These are phyloP conservation scores for Arctium lappa DNA, from an alignment of 129 eudicot species.

Conservation along the genomic window DNA sequence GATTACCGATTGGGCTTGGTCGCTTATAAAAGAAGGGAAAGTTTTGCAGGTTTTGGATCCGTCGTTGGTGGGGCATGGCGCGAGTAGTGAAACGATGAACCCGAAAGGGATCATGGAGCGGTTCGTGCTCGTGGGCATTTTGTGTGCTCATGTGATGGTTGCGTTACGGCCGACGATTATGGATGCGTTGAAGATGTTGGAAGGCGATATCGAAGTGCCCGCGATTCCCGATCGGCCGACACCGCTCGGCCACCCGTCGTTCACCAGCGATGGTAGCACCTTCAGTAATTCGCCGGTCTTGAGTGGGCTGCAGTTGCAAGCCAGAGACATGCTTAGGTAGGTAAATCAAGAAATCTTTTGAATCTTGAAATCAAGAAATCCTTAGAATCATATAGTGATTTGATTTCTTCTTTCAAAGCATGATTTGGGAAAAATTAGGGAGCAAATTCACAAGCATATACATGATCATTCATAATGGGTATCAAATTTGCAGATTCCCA, in stretches of 20 bases:
- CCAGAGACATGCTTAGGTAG: conserved; percentile 76
- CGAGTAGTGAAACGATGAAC: conserved; percentile 35
- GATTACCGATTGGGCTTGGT: conserved; percentile 88
- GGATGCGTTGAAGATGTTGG: conserved; percentile 77
- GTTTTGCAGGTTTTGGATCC: conserved; percentile 44
- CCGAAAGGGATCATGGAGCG: conserved; percentile 77
- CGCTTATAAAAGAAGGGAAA: conserved; percentile 62
- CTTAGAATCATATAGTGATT: background rate
- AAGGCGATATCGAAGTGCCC: conserved; percentile 86
- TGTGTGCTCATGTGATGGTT: conserved; percentile 94
- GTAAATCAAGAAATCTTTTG: background rate
- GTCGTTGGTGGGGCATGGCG: conserved; percentile 35
- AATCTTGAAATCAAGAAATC: conserved; percentile 1
- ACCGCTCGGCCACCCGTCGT: conserved; percentile 63
- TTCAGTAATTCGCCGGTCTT: conserved; percentile 69
- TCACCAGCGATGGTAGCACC: conserved; percentile 36
- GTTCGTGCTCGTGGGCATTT: conserved; percentile 64
- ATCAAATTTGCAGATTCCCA: background rate
- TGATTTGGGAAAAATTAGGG: background rate
- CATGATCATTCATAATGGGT: background rate
- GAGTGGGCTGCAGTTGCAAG: conserved; percentile 46
- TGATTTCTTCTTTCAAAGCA: background rate
- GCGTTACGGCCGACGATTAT: conserved; percentile 72
- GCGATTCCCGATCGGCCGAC: conserved; percentile 69
- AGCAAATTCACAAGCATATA: background rate